A percentile compares a stretch with the other conserved stretches of the same genome.
phyloP scores from a whole-genome alignment of 768 basidiomycete genomes.

The Suillus placidus region DNA sequence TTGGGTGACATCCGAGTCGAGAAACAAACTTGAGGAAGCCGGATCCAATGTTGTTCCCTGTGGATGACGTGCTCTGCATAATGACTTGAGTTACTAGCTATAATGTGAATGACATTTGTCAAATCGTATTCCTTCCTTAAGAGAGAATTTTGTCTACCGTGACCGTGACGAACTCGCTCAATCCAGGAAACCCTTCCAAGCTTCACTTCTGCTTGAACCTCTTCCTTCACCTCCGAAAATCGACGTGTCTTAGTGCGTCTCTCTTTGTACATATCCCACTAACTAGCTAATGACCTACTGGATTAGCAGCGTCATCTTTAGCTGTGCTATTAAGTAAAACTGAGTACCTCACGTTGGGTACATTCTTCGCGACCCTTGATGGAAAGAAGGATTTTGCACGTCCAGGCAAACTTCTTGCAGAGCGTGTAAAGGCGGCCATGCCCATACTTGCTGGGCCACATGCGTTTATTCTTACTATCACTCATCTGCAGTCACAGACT shows the following conservation, averaged over 20 bases:
- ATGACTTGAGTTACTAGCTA: too few relatives aligned
- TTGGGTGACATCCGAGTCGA: slow-evolving; percentile 69
- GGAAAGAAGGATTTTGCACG: slow-evolving; percentile 51
- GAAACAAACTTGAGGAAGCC: slow-evolving; percentile 62
- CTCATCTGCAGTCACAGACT: slow-evolving; percentile 1
- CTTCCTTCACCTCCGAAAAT: slow-evolving; percentile 13
- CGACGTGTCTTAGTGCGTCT: slow-evolving; percentile 49
- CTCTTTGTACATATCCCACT: slow-evolving; percentile 10
- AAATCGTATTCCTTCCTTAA: too few relatives aligned
- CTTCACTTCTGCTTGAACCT: slow-evolving; percentile 18
- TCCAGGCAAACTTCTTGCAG: slow-evolving; percentile 45
- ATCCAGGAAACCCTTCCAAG: slow-evolving; percentile 23
- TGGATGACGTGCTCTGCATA: slow-evolving; percentile 32
- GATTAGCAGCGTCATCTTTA: slow-evolving; percentile 63
- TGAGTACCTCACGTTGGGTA: slow-evolving; percentile 76
- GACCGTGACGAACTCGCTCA: too few relatives aligned
- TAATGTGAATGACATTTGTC: too few relatives aligned
- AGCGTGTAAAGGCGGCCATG: slow-evolving; percentile 64
- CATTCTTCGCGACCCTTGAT: slow-evolving; percentile 62
- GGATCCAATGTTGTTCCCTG: slow-evolving; percentile 75
- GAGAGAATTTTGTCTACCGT: too few relatives aligned
- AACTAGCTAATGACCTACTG: slow-evolving; percentile 5
- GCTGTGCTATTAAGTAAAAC: slow-evolving; percentile 80
- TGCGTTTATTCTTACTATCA: slow-evolving; percentile 39
- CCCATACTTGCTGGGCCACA: slow-evolving; percentile 67